phyloP scores from a whole-genome alignment of 225 moss, liverwort and hornwort species.

The Climacium dendroides region DNA sequence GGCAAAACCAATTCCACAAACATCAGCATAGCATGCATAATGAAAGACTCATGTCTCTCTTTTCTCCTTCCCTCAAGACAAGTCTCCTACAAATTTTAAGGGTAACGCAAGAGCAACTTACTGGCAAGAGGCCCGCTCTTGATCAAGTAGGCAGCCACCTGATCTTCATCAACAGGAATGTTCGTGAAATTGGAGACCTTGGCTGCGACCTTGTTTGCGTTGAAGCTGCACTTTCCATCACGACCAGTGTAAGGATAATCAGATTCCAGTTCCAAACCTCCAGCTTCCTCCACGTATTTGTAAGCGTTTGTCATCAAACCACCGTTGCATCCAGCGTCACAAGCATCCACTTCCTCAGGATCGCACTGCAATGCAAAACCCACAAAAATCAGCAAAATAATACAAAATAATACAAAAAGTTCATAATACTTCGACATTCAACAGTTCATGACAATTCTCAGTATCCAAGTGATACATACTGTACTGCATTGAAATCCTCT shows the following conservation, averaged over 20 bases:
- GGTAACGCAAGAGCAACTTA: constrained; percentile 10
- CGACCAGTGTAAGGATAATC: constrained; percentile 68
- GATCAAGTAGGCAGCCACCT: constrained; percentile 63
- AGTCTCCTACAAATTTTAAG: background rate
- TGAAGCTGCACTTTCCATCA: constrained; percentile 51
- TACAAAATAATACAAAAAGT: too few relatives aligned
- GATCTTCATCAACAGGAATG: constrained; percentile 64
- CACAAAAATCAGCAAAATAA: background rate
- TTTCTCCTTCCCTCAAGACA: background rate
- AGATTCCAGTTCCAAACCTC: constrained; percentile 59
- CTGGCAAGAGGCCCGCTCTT: constrained; percentile 72
- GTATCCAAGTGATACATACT: background rate
- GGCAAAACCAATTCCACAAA: background rate
- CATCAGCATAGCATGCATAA: background rate
- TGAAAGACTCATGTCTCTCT: background rate
- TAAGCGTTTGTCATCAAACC: constrained; percentile 81
- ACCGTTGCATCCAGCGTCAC: constrained; percentile 63
- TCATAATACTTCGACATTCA: background rate
- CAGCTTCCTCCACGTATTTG: constrained; percentile 56
- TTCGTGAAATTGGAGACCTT: constrained; percentile 73
- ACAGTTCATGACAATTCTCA: background rate
- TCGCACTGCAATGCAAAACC: constrained; percentile 37
- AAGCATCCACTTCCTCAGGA: constrained; percentile 28
- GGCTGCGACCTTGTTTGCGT: constrained; percentile 40
- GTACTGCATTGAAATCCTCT: background rate